Evolutionary conservation across 2,329 filamentous ascomycete species (phyloP).

Genomic region (Verticillium nubilum): DNA sequence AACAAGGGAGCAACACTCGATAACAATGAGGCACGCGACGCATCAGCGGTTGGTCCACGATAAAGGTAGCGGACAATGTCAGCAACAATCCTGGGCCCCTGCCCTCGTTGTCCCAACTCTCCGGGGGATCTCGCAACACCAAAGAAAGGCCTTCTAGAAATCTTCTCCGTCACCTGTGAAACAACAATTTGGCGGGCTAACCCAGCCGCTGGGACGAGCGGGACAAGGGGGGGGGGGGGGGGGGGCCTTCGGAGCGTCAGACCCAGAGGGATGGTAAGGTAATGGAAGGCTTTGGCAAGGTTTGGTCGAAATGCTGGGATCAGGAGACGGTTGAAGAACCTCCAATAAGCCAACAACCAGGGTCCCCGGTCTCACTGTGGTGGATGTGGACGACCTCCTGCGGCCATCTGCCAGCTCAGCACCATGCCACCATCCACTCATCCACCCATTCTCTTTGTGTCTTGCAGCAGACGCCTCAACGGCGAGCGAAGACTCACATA

Average conservation of each 20-base stretch:
- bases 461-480: neutral
- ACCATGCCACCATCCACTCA: neutral
- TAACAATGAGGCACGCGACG: neutral
- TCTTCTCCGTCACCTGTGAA: slow-evolving; percentile 6
- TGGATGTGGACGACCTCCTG: neutral
- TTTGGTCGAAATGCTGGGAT: neutral
- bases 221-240: neutral
- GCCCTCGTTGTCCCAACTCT: neutral
- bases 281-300: neutral
- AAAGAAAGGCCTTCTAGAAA: slow-evolving; percentile 10
- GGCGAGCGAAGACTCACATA: neutral
- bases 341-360: neutral
- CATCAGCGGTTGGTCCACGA: neutral
- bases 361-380: neutral
- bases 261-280: neutral
- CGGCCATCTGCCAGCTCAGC: neutral
- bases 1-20: neutral
- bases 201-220: slow-evolving; percentile 2
- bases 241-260: neutral
- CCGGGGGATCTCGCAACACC: slow-evolving; percentile 1
- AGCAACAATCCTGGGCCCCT: neutral
- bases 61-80: neutral
- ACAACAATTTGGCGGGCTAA: neutral
- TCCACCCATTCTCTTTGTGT: neutral
- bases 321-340: neutral